These are phyloP conservation scores for Serendipita sp. DNA, from an alignment of 768 basidiomycete species.

Conservation along the genomic window DNA sequence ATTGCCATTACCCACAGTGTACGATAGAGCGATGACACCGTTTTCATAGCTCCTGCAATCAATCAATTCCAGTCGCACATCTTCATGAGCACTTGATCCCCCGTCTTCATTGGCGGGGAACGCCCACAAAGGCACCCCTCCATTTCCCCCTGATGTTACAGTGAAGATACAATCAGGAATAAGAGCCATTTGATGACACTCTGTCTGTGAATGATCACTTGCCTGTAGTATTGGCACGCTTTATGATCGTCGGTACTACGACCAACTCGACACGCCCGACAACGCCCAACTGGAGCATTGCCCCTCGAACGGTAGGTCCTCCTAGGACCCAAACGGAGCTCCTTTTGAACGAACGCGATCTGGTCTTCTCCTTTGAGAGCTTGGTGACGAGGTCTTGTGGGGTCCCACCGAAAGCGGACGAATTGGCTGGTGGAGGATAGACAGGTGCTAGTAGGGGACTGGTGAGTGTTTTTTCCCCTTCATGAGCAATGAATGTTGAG, in stretches of 20 bases:
- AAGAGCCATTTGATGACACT: no score
- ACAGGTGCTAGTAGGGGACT: not conserved
- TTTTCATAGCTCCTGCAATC: constrained; percentile 5
- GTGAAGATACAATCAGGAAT: no score
- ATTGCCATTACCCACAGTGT: not conserved
- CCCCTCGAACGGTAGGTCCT: not conserved
- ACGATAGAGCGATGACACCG: not conserved
- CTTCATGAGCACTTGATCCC: not conserved
- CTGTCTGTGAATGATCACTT: not conserved
- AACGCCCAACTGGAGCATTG: not conserved
- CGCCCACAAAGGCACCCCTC: not conserved
- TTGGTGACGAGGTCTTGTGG: not conserved
- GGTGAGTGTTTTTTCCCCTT: not conserved
- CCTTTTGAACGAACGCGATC: not conserved
- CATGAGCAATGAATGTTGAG: no score
- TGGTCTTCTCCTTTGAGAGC: not conserved
- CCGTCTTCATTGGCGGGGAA: not conserved
- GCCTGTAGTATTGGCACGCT: not conserved
- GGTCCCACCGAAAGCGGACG: not conserved
- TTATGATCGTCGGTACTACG: not conserved
- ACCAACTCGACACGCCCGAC: not conserved
- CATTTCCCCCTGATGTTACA: not conserved
- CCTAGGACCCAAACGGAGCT: not conserved
- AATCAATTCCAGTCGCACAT: not conserved
- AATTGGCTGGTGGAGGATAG: not conserved